Evolutionary conservation across 225 moss, liverwort and hornwort genomes (phyloP), one percentile per base, ranked within the genome.

Genomic region (Pseudisothecium myosuroides): DNA sequence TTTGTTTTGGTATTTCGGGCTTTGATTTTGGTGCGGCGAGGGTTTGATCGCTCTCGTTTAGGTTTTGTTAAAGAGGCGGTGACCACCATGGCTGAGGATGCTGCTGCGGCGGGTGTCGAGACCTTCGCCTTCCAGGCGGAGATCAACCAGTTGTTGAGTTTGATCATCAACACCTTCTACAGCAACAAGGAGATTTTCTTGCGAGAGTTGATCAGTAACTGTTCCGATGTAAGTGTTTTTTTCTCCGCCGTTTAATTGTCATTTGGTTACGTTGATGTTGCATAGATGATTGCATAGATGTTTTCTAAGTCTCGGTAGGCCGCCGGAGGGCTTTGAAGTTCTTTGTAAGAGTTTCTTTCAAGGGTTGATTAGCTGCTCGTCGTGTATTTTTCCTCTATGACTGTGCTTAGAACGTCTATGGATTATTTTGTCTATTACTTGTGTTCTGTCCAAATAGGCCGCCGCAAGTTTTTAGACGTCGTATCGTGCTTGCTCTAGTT

Each of bases 181-280:
- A 96, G 96, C 91, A 96, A 96, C 84, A 96, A 96, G 92, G 96
- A 96, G 32, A 96, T 96, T 76, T 96, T 96, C 86, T 85, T 96
- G 78, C 92, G 96, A 16, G 96, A 96, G 89, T 37, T 96, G 10
- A 94, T 96, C 90, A 94, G 94, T 65, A 96, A 96, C 89, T 18
- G 15, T 16, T 96, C 95, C 8, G 96, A 96, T 92, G 96, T 94
- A 86, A 90, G 93, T 72, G 2, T 62, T 37, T 39, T 12, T 26
- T 17, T 20, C 16, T 49, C 32, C 16, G 50, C 20, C 55, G 28
- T 28, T 5, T 31, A 3, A 6, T 19, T 5, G 28, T 4, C 62
- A 17, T 43, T 36, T 59, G 50, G 7, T 41, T 1, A 13, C 31
- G 3, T 31, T 18, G 28, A 12, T 28, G 59, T 45, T 12, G 78